These are phyloP conservation scores for Aphanomyces invadans DNA, from an alignment of 352 stramenopile genomes.

Conservation along the genomic window DNA sequence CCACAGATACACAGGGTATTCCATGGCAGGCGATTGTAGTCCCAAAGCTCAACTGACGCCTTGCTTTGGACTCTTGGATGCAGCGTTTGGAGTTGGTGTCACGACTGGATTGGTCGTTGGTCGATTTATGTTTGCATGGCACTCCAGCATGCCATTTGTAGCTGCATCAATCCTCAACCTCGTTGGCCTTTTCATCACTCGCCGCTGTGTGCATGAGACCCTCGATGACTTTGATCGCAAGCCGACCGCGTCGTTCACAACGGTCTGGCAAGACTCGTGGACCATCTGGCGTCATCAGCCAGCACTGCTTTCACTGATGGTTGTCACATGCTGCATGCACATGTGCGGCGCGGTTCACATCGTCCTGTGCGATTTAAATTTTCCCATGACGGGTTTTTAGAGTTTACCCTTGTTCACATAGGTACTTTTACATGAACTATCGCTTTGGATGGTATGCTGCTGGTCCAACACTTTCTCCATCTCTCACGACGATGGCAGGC, in stretches of 20 bases:
- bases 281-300: not conserved
- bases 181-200: not conserved
- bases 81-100: constrained; percentile 1
- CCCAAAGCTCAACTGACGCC: not conserved
- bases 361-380: no score
- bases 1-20: not conserved
- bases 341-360: not conserved
- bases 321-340: not conserved
- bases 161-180: not conserved
- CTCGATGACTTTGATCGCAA: not conserved
- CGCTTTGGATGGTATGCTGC: constrained; percentile 5
- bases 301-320: not conserved
- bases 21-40: not conserved
- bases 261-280: not conserved
- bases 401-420: constrained; percentile 1
- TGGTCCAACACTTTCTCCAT: not conserved
- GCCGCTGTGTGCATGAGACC: not conserved
- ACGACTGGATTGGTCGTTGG: not conserved
- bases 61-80: constrained; percentile 2
- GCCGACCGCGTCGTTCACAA: not conserved
- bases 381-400: no score
- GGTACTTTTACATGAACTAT: constrained; percentile 8
- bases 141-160: not conserved
- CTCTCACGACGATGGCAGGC: not conserved
- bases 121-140: not conserved